phyloP scores from a whole-genome alignment of 768 basidiomycete genomes.

The Hygrophoropsis aurantiaca region DNA sequence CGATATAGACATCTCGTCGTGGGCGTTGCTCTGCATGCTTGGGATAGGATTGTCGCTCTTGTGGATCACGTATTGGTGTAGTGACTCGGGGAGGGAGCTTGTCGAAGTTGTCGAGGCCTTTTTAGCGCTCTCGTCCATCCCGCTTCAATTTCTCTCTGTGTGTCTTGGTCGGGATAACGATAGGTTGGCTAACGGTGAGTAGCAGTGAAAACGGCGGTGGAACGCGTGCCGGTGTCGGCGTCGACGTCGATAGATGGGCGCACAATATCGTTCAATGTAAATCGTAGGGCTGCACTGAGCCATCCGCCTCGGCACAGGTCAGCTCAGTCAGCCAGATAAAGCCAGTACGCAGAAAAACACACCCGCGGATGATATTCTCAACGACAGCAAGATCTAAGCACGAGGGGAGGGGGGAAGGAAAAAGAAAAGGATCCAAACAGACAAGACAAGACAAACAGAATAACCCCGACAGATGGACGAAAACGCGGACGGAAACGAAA shows the following conservation, averaged over 20 bases:
- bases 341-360: no score
- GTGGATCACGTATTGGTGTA: slow-evolving; percentile 8
- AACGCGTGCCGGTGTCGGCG: neutral
- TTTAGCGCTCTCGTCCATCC: slow-evolving; percentile 10
- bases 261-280: slow-evolving; percentile 13
- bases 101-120: no score
- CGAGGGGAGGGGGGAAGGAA: slow-evolving; percentile 9
- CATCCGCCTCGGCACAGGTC: slow-evolving; percentile 19
- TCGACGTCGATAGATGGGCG: slow-evolving; percentile 14
- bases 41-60: slow-evolving; percentile 2
- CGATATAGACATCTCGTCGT: neutral
- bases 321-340: no score
- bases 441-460: no score
- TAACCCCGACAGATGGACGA: no score
- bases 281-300: slow-evolving; percentile 15
- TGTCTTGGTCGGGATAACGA: neutral
- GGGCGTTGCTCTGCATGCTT: neutral
- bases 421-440: no score
- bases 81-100: slow-evolving; percentile 9
- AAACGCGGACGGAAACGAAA: slow-evolving; percentile 28
- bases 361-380: slow-evolving; percentile 10
- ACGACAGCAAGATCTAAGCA: slow-evolving; percentile 3
- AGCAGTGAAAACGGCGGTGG: neutral
- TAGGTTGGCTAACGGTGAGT: neutral
- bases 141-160: slow-evolving; percentile 2